Conservation (phyloP, 83 land plant genomes). For the Picea abies region DNA sequence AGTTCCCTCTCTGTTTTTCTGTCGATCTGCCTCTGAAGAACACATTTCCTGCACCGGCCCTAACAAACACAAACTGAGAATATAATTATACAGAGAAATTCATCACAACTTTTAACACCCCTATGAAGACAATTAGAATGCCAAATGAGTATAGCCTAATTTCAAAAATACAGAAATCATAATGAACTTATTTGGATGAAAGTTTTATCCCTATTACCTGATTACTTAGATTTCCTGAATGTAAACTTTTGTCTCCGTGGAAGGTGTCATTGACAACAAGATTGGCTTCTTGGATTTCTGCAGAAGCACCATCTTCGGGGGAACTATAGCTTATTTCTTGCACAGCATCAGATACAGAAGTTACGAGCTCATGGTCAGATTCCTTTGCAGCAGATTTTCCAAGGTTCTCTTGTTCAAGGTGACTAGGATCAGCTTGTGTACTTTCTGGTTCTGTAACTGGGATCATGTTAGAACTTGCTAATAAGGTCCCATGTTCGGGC, state of each 20-base stretch:
- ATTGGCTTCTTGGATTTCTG: neutral
- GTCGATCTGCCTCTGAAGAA: conserved; percentile 21
- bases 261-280: neutral
- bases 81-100: conserved; percentile 30
- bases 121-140: neutral
- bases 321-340: neutral
- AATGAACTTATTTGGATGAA: neutral
- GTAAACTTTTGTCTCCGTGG: neutral
- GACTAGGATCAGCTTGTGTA: neutral
- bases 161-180: neutral
- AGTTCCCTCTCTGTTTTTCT: neutral
- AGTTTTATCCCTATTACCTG: neutral
- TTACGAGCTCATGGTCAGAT: neutral
- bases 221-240: neutral
- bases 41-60: conserved; percentile 70
- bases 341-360: neutral
- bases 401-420: neutral
- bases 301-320: neutral
- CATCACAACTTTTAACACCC: conserved; percentile 9
- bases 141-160: neutral
- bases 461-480: neutral
- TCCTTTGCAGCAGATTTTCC: neutral
- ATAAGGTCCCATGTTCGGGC: too few species aligned
- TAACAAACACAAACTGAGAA: conserved; percentile 70
- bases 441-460: neutral